phyloP scores from a whole-genome alignment of 2,329 filamentous ascomycete genomes.

The Hymenoscyphus scutula region DNA sequence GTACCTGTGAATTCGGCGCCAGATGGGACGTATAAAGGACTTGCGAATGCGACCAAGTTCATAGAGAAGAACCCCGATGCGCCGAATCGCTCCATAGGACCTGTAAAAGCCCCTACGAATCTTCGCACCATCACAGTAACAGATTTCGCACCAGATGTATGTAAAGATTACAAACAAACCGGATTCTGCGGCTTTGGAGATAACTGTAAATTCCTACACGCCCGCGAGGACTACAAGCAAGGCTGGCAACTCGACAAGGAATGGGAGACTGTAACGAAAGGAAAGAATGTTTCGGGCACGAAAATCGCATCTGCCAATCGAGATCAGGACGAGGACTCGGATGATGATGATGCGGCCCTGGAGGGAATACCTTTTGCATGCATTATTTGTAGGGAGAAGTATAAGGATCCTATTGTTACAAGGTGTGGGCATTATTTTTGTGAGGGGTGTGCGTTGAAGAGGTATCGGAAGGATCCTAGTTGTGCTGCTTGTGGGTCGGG shows the following conservation, averaged over 20 bases:
- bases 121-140: constrained; percentile 86
- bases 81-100: constrained; percentile 69
- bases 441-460: constrained; percentile 79
- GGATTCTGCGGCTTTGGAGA: constrained; percentile 46
- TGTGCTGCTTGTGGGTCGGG: constrained; percentile 84
- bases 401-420: constrained; percentile 69
- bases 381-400: constrained; percentile 40
- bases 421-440: constrained; percentile 97
- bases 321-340: constrained; percentile 45
- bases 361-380: constrained; percentile 38
- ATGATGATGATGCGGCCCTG: constrained; percentile 38
- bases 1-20: too few relatives aligned
- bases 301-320: constrained; percentile 36
- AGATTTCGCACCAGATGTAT: constrained; percentile 90
- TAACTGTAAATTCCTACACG: constrained; percentile 78
- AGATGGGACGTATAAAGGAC: constrained; percentile 74
- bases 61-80: constrained; percentile 80
- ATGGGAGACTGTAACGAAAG: constrained; percentile 83
- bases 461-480: constrained; percentile 81
- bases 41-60: constrained; percentile 67
- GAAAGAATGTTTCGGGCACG: constrained; percentile 61
- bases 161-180: constrained; percentile 89
- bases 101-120: constrained; percentile 84
- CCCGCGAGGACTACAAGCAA: constrained; percentile 76
- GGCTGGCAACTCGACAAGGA: constrained; percentile 95